These are phyloP conservation scores for Collybia sordida DNA, from an alignment of 768 basidiomycete species.

Conservation along the genomic window DNA sequence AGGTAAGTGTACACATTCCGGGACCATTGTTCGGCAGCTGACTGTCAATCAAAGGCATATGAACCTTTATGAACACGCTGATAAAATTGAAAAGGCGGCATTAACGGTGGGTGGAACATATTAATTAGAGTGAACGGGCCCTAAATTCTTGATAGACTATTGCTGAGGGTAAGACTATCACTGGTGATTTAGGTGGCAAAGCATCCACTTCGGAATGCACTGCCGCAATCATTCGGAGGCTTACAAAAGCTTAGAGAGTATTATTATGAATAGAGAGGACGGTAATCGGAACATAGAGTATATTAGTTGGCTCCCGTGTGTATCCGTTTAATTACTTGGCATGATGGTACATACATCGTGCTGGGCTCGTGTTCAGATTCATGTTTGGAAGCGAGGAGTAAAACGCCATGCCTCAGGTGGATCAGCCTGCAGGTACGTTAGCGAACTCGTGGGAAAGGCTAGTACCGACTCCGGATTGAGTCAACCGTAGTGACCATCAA, in stretches of 20 bases:
- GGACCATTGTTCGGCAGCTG: no score
- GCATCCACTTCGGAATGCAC: constrained; percentile 90
- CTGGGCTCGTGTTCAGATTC: not conserved
- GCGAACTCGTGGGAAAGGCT: constrained; percentile 38
- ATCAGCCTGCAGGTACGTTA: constrained; percentile 1
- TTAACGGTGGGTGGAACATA: constrained; percentile 63
- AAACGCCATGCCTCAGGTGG: not conserved
- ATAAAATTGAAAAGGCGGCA: constrained; percentile 89
- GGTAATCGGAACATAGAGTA: not conserved
- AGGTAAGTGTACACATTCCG: constrained; percentile 48
- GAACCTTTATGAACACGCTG: constrained; percentile 80
- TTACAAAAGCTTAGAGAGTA: constrained; percentile 30
- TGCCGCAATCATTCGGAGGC: constrained; percentile 77
- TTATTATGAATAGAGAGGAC: not conserved
- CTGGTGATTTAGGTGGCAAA: constrained; percentile 94
- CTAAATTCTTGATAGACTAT: constrained; percentile 67
- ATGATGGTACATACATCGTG: no score
- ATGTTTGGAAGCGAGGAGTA: constrained; percentile 8
- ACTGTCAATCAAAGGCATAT: constrained; percentile 66
- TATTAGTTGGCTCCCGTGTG: constrained; percentile 3
- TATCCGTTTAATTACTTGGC: constrained; percentile 4
- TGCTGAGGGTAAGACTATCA: constrained; percentile 93
- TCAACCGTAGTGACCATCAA: constrained; percentile 34
- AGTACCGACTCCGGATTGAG: constrained; percentile 24
- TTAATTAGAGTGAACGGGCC: constrained; percentile 1